Evolutionary conservation across 2,329 filamentous ascomycete genomes (phyloP).

Genomic region (Catunica adiposa): DNA sequence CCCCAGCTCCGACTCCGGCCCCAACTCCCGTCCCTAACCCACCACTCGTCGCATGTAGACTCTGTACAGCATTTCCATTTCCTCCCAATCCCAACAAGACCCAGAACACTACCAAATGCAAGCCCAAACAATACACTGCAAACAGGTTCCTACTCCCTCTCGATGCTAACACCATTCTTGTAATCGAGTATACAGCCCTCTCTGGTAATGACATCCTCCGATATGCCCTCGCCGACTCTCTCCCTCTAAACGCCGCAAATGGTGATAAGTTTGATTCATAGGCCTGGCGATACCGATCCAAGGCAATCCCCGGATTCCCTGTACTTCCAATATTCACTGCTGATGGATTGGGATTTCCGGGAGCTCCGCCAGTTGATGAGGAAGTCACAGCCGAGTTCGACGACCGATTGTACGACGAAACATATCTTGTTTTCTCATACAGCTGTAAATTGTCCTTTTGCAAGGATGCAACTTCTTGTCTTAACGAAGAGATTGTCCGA

Average conservation of each 20-base stretch:
- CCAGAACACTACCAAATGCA: constrained; percentile 77
- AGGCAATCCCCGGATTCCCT: constrained; percentile 42
- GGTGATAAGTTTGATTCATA: constrained; percentile 94
- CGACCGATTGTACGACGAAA: constrained; percentile 72
- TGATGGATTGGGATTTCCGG: constrained; percentile 56
- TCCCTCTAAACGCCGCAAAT: constrained; percentile 87
- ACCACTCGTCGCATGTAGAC: constrained; percentile 32
- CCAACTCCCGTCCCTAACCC: constrained; percentile 22
- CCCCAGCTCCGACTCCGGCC: constrained; percentile 15
- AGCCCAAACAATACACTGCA: constrained; percentile 72
- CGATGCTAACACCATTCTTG: constrained; percentile 77
- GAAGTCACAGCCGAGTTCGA: constrained; percentile 31
- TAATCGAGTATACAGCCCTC: constrained; percentile 76
- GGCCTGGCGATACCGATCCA: constrained; percentile 76
- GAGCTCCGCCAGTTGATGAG: constrained; percentile 45
- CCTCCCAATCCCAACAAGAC: constrained; percentile 49
- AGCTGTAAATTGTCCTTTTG: constrained; percentile 93
- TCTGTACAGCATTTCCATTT: constrained; percentile 31
- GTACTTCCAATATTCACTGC: constrained; percentile 44
- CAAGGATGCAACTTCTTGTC: constrained; percentile 77
- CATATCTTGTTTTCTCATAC: constrained; percentile 94
- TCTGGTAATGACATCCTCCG: constrained; percentile 88
- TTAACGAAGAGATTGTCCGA: constrained; percentile 63
- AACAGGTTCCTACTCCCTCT: constrained; percentile 86
- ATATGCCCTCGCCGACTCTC: constrained; percentile 79